phyloP scores from a whole-genome alignment of 345 rosid genomes.

The Limnanthes douglasii region DNA sequence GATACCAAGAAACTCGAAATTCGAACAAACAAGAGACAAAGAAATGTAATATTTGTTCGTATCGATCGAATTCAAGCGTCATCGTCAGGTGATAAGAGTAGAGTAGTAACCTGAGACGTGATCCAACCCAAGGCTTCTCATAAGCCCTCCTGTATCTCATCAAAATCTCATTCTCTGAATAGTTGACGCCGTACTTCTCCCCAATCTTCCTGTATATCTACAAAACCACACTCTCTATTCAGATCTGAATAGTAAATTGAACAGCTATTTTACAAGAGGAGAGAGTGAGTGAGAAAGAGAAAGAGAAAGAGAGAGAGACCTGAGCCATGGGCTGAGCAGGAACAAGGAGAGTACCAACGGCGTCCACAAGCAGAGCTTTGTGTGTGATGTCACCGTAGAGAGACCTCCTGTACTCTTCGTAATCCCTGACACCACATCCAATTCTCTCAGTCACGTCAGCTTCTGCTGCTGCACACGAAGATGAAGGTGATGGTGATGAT shows the following conservation, averaged over 20 bases:
- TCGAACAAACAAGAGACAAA: no score
- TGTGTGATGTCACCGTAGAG: slow-evolving; percentile 74
- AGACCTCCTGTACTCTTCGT: slow-evolving; percentile 70
- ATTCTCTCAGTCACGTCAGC: slow-evolving; percentile 14
- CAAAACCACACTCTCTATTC: slow-evolving; percentile 5
- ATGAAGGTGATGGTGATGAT: no score
- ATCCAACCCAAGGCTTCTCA: slow-evolving; percentile 88
- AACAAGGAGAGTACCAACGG: slow-evolving; percentile 79
- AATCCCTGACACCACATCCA: slow-evolving; percentile 56
- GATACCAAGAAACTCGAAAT: no score
- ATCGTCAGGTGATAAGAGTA: neutral
- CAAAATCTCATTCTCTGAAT: slow-evolving; percentile 81
- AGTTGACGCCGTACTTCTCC: slow-evolving; percentile 82
- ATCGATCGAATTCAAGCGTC: no score
- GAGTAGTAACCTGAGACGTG: slow-evolving; percentile 67
- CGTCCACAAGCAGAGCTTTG: slow-evolving; percentile 84
- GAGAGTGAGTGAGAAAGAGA: neutral
- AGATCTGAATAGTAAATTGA: no score
- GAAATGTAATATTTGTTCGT: no score
- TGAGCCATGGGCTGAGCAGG: slow-evolving; percentile 99
- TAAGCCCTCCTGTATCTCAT: slow-evolving; percentile 77
- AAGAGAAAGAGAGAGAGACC: slow-evolving; percentile 18
- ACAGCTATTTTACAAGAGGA: no score
- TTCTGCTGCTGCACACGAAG: slow-evolving; percentile 18
- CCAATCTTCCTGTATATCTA: slow-evolving; percentile 85